Percentiles rank a stretch among this genome's conserved stretches.
Conservation (phyloP, 768 basidiomycete species). For the Xerocomellus amylosporus region DNA sequence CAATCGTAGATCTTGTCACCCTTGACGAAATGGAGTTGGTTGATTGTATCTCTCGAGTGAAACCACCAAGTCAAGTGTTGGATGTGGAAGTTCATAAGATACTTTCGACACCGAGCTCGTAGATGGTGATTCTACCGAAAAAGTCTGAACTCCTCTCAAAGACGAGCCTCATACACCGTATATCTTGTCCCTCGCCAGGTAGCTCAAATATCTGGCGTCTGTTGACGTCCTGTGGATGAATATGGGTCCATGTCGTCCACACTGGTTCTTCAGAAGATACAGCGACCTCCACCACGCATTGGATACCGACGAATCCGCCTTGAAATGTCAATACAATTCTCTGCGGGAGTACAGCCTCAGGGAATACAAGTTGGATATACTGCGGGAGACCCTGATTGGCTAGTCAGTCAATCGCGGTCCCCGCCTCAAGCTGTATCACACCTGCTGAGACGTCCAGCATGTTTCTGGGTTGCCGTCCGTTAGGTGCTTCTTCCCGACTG, state of each 20-base stretch:
- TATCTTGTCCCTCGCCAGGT: conserved; percentile 18
- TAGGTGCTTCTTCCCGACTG: conserved; percentile 66
- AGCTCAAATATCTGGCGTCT: conserved; percentile 67
- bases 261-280: conserved; percentile 31
- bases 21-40: conserved; percentile 26
- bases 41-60: conserved; percentile 23
- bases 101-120: conserved; percentile 50
- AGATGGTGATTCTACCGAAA: conserved; percentile 76
- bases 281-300: conserved; percentile 50
- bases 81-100: not conserved
- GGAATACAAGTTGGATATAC: conserved; percentile 65
- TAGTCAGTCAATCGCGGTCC: conserved; percentile 6
- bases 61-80: not conserved
- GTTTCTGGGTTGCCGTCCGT: conserved; percentile 72
- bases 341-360: conserved; percentile 49
- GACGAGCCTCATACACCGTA: conserved; percentile 56
- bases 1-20: conserved; percentile 13
- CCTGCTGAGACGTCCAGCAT: conserved; percentile 84
- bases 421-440: conserved; percentile 25
- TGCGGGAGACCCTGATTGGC: conserved; percentile 69
- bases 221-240: conserved; percentile 83
- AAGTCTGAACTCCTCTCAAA: conserved; percentile 85
- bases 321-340: conserved; percentile 70
- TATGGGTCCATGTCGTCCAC: conserved; percentile 51
- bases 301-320: conserved; percentile 79